Evolutionary conservation across 495 filamentous ascomycete species (phyloP).

Genomic region (Terfezia claveryi): DNA sequence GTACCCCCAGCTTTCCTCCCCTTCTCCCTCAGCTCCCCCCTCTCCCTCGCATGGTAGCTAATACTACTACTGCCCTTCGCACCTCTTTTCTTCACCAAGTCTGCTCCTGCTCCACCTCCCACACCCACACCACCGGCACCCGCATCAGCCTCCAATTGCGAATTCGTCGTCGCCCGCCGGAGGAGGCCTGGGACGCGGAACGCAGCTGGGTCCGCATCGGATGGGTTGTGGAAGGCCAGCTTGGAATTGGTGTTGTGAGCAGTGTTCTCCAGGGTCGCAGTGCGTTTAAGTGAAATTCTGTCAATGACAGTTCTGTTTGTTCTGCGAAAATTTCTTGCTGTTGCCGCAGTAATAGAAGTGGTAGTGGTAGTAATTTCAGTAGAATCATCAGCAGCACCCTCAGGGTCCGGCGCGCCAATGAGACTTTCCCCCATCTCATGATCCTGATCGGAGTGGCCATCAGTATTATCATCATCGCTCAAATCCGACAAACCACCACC

Average conservation of each 20-base stretch:
- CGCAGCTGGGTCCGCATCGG: constrained; percentile 18
- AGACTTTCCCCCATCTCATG: background rate
- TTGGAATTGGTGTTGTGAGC: constrained; percentile 20
- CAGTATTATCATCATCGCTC: background rate
- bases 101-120: constrained; percentile 23
- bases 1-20: constrained; percentile 21
- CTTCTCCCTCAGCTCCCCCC: constrained; percentile 24
- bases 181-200: constrained; percentile 65
- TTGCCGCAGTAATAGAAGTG: constrained; percentile 8
- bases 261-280: constrained; percentile 29
- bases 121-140: constrained; percentile 20
- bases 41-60: constrained; percentile 52
- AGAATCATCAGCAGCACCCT: constrained; percentile 9
- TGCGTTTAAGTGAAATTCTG: constrained; percentile 46
- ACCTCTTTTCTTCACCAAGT: constrained; percentile 46
- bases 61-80: constrained; percentile 41
- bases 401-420: constrained; percentile 9
- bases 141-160: constrained; percentile 23
- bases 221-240: constrained; percentile 37
- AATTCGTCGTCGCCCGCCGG: constrained; percentile 49
- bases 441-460: background rate
- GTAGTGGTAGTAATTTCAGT: background rate
- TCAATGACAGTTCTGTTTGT: constrained; percentile 14
- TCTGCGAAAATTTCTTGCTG: constrained; percentile 12
- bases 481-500: background rate